These are phyloP conservation scores for Coemansia guatemalensis DNA, from an alignment of 192 early-diverging fungal genomes.

Conservation along the genomic window DNA sequence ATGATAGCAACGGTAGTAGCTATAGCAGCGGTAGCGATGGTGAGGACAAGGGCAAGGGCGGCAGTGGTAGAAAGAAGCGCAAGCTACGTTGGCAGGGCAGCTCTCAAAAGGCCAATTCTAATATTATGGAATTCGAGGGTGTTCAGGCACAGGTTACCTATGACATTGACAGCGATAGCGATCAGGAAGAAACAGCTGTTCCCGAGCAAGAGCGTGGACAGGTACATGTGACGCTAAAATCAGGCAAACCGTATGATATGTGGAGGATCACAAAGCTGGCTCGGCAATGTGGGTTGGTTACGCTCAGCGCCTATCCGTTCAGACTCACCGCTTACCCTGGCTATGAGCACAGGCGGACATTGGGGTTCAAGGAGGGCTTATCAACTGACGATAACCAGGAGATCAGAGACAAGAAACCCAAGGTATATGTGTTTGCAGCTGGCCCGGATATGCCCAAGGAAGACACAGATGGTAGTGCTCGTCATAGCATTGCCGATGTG, in stretches of 20 bases:
- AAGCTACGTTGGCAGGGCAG: not conserved
- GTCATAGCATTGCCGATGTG: not conserved
- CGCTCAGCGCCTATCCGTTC: conserved; percentile 65
- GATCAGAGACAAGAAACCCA: conserved; percentile 63
- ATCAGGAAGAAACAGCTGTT: not conserved
- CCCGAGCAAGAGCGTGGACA: conserved; percentile 45
- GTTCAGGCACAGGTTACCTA: conserved; percentile 31
- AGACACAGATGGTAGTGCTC: not conserved
- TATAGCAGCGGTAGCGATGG: not conserved
- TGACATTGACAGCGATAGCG: conserved; percentile 16
- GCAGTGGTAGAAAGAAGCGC: conserved; percentile 14
- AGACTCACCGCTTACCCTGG: conserved; percentile 68
- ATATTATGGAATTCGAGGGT: conserved; percentile 41
- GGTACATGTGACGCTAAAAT: conserved; percentile 85
- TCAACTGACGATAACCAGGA: conserved; percentile 77
- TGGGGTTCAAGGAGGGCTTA: conserved; percentile 87
- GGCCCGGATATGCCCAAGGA: conserved; percentile 4
- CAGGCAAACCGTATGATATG: conserved; percentile 78
- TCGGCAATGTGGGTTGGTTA: conserved; percentile 61
- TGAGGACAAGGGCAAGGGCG: not conserved
- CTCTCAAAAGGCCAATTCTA: not conserved
- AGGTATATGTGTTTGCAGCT: conserved; percentile 70
- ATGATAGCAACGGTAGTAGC: not conserved
- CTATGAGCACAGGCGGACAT: conserved; percentile 91
- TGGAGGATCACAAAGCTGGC: conserved; percentile 85